Percentiles rank a stretch among this genome's conserved stretches.
Conservation (phyloP, 495 filamentous ascomycete genomes). For the Penicillium subrubescens region DNA sequence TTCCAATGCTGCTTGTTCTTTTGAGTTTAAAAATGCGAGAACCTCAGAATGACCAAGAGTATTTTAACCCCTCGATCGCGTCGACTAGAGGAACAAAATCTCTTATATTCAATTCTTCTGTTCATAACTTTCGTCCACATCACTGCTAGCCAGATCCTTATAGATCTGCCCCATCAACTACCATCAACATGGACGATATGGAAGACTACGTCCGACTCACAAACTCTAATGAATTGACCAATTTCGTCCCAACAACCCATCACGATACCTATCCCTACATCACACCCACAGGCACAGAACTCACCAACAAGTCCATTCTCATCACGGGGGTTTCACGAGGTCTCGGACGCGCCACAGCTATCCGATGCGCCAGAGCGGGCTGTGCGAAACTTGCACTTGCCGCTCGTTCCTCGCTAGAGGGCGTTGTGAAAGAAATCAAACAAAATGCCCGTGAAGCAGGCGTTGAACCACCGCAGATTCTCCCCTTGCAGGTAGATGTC, state of each 20-base stretch:
- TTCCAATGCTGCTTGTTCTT: background rate
- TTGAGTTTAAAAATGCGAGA: background rate
- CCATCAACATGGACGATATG: background rate
- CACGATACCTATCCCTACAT: constrained; percentile 52
- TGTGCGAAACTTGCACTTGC: constrained; percentile 46
- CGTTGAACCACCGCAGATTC: constrained; percentile 40
- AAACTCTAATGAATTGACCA: background rate
- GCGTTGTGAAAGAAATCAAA: constrained; percentile 36
- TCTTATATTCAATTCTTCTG: background rate
- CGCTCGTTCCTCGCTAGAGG: constrained; percentile 44
- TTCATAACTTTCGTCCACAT: too few species aligned
- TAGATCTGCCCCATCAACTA: background rate
- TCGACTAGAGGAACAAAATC: background rate
- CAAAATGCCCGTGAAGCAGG: constrained; percentile 38
- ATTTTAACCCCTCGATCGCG: background rate
- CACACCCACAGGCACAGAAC: constrained; percentile 23
- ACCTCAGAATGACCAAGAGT: background rate
- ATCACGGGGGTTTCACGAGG: constrained; percentile 55
- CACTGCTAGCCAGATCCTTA: too few species aligned
- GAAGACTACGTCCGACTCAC: background rate
- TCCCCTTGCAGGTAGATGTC: constrained; percentile 47
- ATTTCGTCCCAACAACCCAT: background rate
- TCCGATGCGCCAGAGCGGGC: constrained; percentile 50
- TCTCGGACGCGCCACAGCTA: constrained; percentile 46
- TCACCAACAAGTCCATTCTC: constrained; percentile 44